A percentile compares a stretch with the other conserved stretches of the same genome.
Evolutionary conservation across 1,284 basidiomycete genomes (phyloP).

Genomic region (Ceratobasidium sp.): DNA sequence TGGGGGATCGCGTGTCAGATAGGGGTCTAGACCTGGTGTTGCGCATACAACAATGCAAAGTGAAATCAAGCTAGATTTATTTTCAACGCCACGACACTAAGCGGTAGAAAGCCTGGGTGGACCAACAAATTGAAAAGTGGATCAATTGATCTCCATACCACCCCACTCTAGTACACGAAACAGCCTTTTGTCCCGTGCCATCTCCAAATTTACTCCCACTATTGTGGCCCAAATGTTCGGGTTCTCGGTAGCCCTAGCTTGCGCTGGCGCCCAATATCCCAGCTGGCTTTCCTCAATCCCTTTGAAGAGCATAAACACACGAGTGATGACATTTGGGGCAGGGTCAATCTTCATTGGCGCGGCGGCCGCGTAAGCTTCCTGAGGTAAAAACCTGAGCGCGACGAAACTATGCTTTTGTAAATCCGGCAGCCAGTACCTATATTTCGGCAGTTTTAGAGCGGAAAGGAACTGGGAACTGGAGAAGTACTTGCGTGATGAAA

Average conservation of each 20-base stretch:
- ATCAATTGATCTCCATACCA: conserved; percentile 50
- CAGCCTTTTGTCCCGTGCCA: conserved; percentile 43
- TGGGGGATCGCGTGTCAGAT: too few relatives aligned
- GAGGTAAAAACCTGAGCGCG: conserved; percentile 57
- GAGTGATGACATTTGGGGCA: conserved; percentile 54
- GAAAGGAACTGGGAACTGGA: too few relatives aligned
- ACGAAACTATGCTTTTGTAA: conserved; percentile 52
- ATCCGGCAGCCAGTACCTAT: conserved; percentile 54
- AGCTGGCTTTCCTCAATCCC: conserved; percentile 49
- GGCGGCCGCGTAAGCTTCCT: conserved; percentile 53
- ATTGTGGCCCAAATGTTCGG: too few relatives aligned
- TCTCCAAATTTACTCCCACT: conserved; percentile 46
- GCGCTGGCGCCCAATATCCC: conserved; percentile 40
- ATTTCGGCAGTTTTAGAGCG: background rate
- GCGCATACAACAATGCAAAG: too few relatives aligned
- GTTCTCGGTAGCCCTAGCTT: conserved; percentile 44
- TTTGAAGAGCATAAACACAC: conserved; percentile 59
- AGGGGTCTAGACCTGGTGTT: too few relatives aligned
- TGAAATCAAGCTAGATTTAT: too few relatives aligned
- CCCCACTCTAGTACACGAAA: conserved; percentile 54
- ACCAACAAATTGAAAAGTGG: too few relatives aligned
- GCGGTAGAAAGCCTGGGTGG: too few relatives aligned
- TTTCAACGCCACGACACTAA: too few relatives aligned
- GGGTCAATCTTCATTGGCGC: conserved; percentile 53
- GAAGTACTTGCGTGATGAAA: conserved; percentile 55